A percentile compares a stretch with the other conserved stretches of the same genome.
phyloP scores from a whole-genome alignment of 352 stramenopile genomes.

The Phytophthora brassicae region DNA sequence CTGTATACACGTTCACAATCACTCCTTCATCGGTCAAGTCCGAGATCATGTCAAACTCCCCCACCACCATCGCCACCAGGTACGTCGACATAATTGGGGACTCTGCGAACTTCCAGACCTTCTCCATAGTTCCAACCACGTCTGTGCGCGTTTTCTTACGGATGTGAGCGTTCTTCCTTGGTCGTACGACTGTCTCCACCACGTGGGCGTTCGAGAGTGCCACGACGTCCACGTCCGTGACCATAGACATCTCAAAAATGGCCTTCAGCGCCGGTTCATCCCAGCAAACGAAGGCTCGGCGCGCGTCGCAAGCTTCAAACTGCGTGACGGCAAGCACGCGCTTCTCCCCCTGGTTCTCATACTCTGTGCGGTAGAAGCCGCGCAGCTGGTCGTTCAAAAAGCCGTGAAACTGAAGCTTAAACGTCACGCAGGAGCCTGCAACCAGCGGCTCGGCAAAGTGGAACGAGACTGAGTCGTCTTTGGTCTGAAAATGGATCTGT shows the following conservation, averaged over 20 bases:
- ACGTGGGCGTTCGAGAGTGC: constrained; percentile 97
- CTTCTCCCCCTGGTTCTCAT: constrained; percentile 89
- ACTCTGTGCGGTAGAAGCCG: constrained; percentile 95
- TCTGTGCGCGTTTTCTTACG: constrained; percentile 48
- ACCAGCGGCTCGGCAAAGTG: constrained; percentile 49
- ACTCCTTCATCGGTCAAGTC: constrained; percentile 89
- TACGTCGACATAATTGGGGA: constrained; percentile 98
- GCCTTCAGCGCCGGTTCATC: constrained; percentile 97
- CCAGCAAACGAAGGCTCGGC: constrained; percentile 97
- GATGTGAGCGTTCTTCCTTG: constrained; percentile 62
- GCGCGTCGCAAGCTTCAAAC: constrained; percentile 84
- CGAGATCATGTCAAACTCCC: constrained; percentile 96
- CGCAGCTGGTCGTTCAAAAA: constrained; percentile 92
- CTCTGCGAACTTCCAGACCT: constrained; percentile 88
- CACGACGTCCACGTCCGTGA: constrained; percentile 89
- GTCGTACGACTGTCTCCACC: constrained; percentile 65
- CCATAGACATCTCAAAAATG: constrained; percentile 92
- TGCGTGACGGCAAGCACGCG: constrained; percentile 93
- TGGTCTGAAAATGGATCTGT: constrained; percentile 49
- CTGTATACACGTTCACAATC: constrained; percentile 95
- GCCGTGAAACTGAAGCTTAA: constrained; percentile 64
- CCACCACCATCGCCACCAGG: constrained; percentile 94
- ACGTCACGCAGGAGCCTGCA: constrained; percentile 33
- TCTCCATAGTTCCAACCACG: constrained; percentile 39
- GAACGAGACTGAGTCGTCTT: constrained; percentile 66